A percentile compares a stretch with the other conserved stretches of the same genome.
These are phyloP conservation scores for Boletus subcaerulescens DNA, from an alignment of 768 basidiomycete species.

Conservation along the genomic window DNA sequence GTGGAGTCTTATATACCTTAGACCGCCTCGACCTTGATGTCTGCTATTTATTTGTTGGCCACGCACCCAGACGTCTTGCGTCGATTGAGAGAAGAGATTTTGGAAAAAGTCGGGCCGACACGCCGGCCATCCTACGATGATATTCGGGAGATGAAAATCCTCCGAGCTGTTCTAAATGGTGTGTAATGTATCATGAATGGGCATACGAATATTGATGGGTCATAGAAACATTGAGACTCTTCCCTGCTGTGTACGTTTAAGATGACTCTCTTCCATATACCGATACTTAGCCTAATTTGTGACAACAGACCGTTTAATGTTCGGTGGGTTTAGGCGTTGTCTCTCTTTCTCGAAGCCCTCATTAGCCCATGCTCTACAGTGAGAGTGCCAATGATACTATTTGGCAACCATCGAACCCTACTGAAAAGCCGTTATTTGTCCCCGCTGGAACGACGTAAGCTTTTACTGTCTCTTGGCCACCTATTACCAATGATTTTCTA, in stretches of 20 bases:
- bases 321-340: constrained; percentile 18
- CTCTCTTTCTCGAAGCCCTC: background rate
- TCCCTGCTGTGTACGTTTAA: constrained; percentile 30
- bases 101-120: constrained; percentile 34
- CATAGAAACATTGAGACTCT: constrained; percentile 33
- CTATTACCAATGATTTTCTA: background rate
- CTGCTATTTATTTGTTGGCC: constrained; percentile 44
- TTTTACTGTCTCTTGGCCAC: background rate
- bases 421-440: constrained; percentile 30
- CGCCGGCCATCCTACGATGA: constrained; percentile 40
- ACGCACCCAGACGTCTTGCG: constrained; percentile 41
- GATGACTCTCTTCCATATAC: background rate
- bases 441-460: constrained; percentile 23
- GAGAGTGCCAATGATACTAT: constrained; percentile 23
- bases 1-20: constrained; percentile 12
- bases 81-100: constrained; percentile 43
- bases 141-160: constrained; percentile 42
- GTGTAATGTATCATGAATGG: background rate
- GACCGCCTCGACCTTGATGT: constrained; percentile 46
- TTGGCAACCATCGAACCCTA: constrained; percentile 21
- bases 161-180: constrained; percentile 46
- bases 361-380: constrained; percentile 4
- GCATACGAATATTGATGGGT: background rate
- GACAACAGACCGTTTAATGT: constrained; percentile 32
- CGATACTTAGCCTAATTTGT: background rate